Evolutionary conservation across 2,329 filamentous ascomycete species (phyloP).

Genomic region (Chaetomium globosum): DNA sequence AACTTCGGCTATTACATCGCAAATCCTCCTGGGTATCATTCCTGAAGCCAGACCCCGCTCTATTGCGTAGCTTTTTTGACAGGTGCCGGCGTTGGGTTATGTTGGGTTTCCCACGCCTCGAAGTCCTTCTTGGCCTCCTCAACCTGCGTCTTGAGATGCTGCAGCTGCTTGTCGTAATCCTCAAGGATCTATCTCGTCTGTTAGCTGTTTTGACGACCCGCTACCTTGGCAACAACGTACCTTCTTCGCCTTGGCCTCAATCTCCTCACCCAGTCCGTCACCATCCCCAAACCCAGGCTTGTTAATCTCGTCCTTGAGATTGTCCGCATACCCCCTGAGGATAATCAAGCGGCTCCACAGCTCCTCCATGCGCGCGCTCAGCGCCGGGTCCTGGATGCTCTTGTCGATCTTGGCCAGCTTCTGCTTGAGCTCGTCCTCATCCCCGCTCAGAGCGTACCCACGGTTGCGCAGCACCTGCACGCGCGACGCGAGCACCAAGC

Average conservation of each 20-base stretch:
- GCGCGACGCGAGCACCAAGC: conserved; percentile 73
- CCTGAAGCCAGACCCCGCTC: not conserved
- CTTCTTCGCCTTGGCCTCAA: conserved; percentile 73
- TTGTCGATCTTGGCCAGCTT: conserved; percentile 71
- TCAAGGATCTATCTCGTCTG: conserved; percentile 65
- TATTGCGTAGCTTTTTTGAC: conserved; percentile 1
- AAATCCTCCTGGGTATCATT: conserved; percentile 23
- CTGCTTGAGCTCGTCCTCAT: conserved; percentile 76
- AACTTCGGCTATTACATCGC: not conserved
- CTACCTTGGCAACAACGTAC: conserved; percentile 48
- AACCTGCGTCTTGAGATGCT: conserved; percentile 73
- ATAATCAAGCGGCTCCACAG: conserved; percentile 81
- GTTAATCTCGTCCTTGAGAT: conserved; percentile 73
- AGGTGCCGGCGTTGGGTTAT: conserved; percentile 46
- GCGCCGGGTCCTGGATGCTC: conserved; percentile 71
- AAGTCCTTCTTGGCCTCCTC: conserved; percentile 64
- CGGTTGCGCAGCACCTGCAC: conserved; percentile 80
- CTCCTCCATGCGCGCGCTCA: conserved; percentile 77
- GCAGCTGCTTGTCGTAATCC: conserved; percentile 79
- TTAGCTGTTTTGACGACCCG: conserved; percentile 30
- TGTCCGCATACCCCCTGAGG: conserved; percentile 70
- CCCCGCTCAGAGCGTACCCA: conserved; percentile 76
- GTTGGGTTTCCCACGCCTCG: conserved; percentile 57
- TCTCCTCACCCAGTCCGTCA: conserved; percentile 67
- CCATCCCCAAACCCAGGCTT: conserved; percentile 61